Percentiles rank a stretch among this genome's conserved stretches.
Evolutionary conservation across 2,329 filamentous ascomycete genomes (phyloP).

Genomic region (Penicillium vulpinum): DNA sequence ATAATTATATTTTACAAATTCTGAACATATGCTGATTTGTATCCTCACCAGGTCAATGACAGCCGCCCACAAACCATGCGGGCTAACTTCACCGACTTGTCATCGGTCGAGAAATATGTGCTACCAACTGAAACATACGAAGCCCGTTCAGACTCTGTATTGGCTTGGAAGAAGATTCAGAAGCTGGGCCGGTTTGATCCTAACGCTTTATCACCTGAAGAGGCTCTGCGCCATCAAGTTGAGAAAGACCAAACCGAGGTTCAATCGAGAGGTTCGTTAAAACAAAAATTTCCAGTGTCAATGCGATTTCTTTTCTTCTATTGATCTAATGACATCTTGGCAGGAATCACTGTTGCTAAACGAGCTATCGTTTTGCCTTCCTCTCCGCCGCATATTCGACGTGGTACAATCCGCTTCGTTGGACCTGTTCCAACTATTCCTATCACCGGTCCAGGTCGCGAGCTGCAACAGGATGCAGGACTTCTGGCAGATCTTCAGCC

Average conservation of each 20-base stretch:
- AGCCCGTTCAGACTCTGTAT: constrained; percentile 79
- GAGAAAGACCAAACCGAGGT: constrained; percentile 62
- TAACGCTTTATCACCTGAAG: constrained; percentile 69
- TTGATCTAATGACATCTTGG: not conserved
- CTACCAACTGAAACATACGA: constrained; percentile 87
- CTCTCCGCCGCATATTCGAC: constrained; percentile 44
- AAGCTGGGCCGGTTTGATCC: constrained; percentile 97
- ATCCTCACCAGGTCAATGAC: constrained; percentile 66
- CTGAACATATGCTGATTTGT: not conserved
- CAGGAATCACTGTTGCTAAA: constrained; percentile 45
- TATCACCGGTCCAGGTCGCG: constrained; percentile 32
- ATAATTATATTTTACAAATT: not conserved
- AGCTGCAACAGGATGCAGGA: constrained; percentile 18
- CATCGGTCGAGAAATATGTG: constrained; percentile 82
- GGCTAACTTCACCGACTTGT: constrained; percentile 78
- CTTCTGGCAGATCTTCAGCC: constrained; percentile 28
- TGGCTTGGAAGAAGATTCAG: constrained; percentile 93
- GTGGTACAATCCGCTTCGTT: constrained; percentile 45
- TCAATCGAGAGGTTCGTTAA: constrained; percentile 59
- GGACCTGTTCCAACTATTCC: constrained; percentile 45
- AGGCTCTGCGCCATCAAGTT: constrained; percentile 68
- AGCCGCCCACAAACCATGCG: constrained; percentile 72
- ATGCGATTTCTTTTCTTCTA: not conserved
- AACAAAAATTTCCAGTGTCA: not conserved
- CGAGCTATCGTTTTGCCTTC: constrained; percentile 50